Evolutionary conservation across 495 filamentous ascomycete species (phyloP).

Genomic region (Geopyxis carbonaria): DNA sequence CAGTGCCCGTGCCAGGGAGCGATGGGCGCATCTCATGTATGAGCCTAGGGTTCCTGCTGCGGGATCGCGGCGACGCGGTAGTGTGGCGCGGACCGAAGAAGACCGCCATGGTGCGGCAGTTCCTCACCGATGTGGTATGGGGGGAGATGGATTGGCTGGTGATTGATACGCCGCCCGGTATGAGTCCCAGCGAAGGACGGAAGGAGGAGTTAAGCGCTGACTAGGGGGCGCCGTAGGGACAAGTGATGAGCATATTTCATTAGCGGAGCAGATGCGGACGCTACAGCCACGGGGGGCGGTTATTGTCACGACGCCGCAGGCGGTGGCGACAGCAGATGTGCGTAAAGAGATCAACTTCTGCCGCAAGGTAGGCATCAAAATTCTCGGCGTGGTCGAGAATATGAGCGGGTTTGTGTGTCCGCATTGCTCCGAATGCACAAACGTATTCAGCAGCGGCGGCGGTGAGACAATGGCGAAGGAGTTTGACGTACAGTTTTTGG

Average conservation of each 20-base stretch:
- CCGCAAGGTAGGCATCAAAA: constrained; percentile 59
- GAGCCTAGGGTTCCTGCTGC: constrained; percentile 82
- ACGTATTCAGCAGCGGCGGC: constrained; percentile 80
- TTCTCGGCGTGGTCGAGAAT: constrained; percentile 88
- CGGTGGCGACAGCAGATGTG: constrained; percentile 81
- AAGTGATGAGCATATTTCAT: constrained; percentile 81
- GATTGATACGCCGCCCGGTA: constrained; percentile 84
- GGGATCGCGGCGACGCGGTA: constrained; percentile 67
- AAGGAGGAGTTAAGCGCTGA: neutral
- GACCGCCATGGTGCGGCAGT: constrained; percentile 96
- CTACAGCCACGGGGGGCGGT: constrained; percentile 84
- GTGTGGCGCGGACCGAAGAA: constrained; percentile 98
- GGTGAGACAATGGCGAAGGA: constrained; percentile 80
- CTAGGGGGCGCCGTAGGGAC: constrained; percentile 33
- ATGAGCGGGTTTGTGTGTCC: constrained; percentile 96
- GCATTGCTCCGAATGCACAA: constrained; percentile 80
- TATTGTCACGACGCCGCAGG: constrained; percentile 90
- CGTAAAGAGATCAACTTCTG: constrained; percentile 96
- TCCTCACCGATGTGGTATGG: constrained; percentile 86
- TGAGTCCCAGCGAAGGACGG: neutral
- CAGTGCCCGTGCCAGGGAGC: constrained; percentile 34
- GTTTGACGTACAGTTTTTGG: constrained; percentile 67
- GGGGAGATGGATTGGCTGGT: constrained; percentile 71
- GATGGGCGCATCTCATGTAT: constrained; percentile 41
- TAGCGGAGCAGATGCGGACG: constrained; percentile 73